A percentile compares a stretch with the other conserved stretches of the same genome.
phyloP scores from a whole-genome alignment of 2,329 filamentous ascomycete species.

The Sclerotinia nivalis region DNA sequence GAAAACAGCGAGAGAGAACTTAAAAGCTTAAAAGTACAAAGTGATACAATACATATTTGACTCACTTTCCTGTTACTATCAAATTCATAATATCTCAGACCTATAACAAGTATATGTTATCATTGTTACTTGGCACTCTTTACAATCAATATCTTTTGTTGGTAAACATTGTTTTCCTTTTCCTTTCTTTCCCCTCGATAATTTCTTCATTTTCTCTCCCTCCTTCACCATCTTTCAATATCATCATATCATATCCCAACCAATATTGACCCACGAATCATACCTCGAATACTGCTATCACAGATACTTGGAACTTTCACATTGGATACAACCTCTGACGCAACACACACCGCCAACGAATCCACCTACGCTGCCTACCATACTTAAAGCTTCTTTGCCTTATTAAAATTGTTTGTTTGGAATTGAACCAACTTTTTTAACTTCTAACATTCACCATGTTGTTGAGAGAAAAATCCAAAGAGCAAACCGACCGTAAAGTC shows the following conservation, averaged over 20 bases:
- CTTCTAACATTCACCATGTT: conserved; percentile 29
- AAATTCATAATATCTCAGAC: neutral
- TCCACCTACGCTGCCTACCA: conserved; percentile 2
- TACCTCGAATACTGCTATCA: neutral
- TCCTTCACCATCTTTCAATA: neutral
- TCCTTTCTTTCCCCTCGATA: neutral
- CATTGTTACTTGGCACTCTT: neutral
- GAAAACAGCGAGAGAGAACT: neutral
- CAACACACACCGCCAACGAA: conserved; percentile 20
- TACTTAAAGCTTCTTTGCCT: conserved; percentile 7
- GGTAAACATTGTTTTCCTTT: conserved; percentile 4
- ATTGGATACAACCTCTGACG: conserved; percentile 20
- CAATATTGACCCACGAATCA: conserved; percentile 13
- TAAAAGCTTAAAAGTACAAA: neutral
- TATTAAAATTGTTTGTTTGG: neutral
- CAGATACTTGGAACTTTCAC: conserved; percentile 22
- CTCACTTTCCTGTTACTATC: conserved; percentile 8
- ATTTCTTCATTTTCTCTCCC: conserved; percentile 1
- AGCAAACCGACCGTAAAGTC: conserved; percentile 51
- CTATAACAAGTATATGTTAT: conserved; percentile 18
- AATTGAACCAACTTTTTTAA: neutral
- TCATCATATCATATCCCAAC: neutral
- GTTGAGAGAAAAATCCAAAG: conserved; percentile 40
- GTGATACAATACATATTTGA: neutral
- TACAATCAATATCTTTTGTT: conserved; percentile 9